Evolutionary conservation across 345 rosid species (phyloP).

Genomic region (Moricandia arvensis): DNA sequence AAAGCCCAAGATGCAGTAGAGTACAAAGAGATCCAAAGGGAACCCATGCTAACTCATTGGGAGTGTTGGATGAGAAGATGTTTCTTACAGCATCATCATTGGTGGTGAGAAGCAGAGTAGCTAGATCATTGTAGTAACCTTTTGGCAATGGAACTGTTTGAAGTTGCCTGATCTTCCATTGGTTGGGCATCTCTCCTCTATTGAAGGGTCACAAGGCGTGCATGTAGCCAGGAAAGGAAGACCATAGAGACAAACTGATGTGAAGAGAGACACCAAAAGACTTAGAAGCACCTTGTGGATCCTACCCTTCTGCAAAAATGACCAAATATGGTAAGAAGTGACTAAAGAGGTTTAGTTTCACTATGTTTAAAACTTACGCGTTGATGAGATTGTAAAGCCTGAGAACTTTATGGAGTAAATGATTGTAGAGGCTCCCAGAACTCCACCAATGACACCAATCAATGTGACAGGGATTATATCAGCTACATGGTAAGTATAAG

Average conservation of each 20-base stretch:
- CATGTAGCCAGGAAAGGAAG: slow-evolving; percentile 83
- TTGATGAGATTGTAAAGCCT: slow-evolving; percentile 78
- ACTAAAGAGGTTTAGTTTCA: not conserved
- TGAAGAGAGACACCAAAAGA: slow-evolving; percentile 66
- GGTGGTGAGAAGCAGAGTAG: slow-evolving; percentile 83
- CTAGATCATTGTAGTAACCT: slow-evolving; percentile 82
- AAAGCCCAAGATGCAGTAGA: slow-evolving; percentile 65
- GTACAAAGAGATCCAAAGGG: slow-evolving; percentile 67
- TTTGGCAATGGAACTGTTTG: slow-evolving; percentile 85
- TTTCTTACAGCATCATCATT: slow-evolving; percentile 87
- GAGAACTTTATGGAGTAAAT: slow-evolving; percentile 76
- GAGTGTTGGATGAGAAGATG: slow-evolving; percentile 72
- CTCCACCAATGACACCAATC: slow-evolving; percentile 82
- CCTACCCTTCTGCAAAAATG: slow-evolving; percentile 72
- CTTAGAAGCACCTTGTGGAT: slow-evolving; percentile 74
- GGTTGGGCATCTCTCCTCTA: slow-evolving; percentile 60
- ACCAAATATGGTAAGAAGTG: slow-evolving; percentile 24
- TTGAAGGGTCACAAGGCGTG: slow-evolving; percentile 58
- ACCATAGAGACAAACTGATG: slow-evolving; percentile 70
- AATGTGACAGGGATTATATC: slow-evolving; percentile 66
- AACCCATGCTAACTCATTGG: slow-evolving; percentile 50
- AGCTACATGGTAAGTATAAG: slow-evolving; percentile 55
- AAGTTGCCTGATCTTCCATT: slow-evolving; percentile 70
- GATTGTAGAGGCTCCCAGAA: slow-evolving; percentile 81
- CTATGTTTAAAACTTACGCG: slow-evolving; percentile 47